These are phyloP conservation scores for Choanephora cucurbitarum DNA, from an alignment of 371 early-diverging fungal species.

Conservation along the genomic window DNA sequence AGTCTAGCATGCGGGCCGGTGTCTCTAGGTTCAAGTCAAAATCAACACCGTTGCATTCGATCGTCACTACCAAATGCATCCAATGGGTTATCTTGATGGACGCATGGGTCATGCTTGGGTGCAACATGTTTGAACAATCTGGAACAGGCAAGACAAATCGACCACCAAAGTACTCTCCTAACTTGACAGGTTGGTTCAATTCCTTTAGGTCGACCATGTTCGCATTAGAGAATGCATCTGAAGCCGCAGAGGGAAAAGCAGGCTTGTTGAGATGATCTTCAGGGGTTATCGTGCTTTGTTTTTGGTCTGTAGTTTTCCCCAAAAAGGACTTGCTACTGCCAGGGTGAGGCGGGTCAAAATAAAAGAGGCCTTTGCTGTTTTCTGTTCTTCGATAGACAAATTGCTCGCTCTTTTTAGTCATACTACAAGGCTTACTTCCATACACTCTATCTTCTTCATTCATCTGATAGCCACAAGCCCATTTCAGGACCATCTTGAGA, in stretches of 20 bases:
- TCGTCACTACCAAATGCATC: slow-evolving; percentile 28
- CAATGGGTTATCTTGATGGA: slow-evolving; percentile 40
- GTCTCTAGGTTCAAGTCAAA: slow-evolving; percentile 34
- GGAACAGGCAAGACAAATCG: slow-evolving; percentile 44
- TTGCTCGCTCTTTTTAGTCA: neutral
- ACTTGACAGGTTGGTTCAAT: slow-evolving; percentile 33
- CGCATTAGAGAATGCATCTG: neutral
- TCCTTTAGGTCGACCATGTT: slow-evolving; percentile 32
- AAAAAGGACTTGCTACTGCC: neutral
- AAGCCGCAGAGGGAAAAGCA: neutral
- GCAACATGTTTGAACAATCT: slow-evolving; percentile 26
- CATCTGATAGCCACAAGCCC: slow-evolving; percentile 35
- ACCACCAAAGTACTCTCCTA: slow-evolving; percentile 42
- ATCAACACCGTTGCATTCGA: slow-evolving; percentile 25
- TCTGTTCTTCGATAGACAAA: slow-evolving; percentile 10
- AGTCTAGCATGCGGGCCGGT: slow-evolving; percentile 40
- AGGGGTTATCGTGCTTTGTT: neutral
- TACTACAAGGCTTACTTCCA: neutral
- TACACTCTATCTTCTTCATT: neutral
- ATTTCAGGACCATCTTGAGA: slow-evolving; percentile 33
- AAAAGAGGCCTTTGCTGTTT: slow-evolving; percentile 4
- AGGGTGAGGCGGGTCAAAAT: slow-evolving; percentile 20
- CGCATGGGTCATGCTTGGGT: slow-evolving; percentile 34
- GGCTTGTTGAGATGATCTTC: neutral
- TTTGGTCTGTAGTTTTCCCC: neutral